Evolutionary conservation across 2,329 filamentous ascomycete species (phyloP), one percentile per base, ranked within the genome.

Genomic region (Lecanicillium sp.): DNA sequence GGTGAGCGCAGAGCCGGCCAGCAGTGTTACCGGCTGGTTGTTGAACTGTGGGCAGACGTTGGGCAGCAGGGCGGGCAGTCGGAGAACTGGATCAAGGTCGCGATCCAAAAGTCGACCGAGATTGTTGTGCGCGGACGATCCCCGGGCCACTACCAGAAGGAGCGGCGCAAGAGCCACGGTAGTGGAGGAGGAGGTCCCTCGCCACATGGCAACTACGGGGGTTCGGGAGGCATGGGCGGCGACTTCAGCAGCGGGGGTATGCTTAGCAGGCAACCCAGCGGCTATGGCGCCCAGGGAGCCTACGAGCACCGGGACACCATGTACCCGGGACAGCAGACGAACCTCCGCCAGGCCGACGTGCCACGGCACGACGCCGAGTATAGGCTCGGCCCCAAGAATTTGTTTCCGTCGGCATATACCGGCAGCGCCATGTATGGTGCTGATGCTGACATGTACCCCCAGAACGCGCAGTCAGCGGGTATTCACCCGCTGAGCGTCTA

Each of bases 21-120:
- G 61, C 90, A 95, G 58, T 95, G 90, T 64, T 95, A 94, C 60
- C 87, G 93, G 58, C 74, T 96, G n/a, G 79, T 94, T 38, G 84
- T 95, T 4, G 89, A 95, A 62, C 78, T 94, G 1, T 88, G 81
- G 65, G 87, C 79, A 7, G 83, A 90, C 54, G 69, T 88, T 7
- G 75, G 79, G 2, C 60, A 64, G 26, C 71, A 66, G 56, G 66
- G 49, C 50, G 14, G 10, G n/a, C n/a, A n/a, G 3, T 61, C 55
- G 15, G 74, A 79, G 1, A 74, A 78, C 26, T 90, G 77, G 68
- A 69, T 90, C 58, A 84, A 85, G 60, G 73, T 93, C 44, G 87
- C 86, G 3, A 79, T 80, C 49, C 77, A 78, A 40, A 81, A 86
- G 58, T 91, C 87, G 5, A 81, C 84, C 51, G 86, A 85, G 61